Evolutionary conservation across 257 asterid genomes (phyloP), one percentile per base, ranked within the genome.

Genomic region (Solanum chiquidenum): DNA sequence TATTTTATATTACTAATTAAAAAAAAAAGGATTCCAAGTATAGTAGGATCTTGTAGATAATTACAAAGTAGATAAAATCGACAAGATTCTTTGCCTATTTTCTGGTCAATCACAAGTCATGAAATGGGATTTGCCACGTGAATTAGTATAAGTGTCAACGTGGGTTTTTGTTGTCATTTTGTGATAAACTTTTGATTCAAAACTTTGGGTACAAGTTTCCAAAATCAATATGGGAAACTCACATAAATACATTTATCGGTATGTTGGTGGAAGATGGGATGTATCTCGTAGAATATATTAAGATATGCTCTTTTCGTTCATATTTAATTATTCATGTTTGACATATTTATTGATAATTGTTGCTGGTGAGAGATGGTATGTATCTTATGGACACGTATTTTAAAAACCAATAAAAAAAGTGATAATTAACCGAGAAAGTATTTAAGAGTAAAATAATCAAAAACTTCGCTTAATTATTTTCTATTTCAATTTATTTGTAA

Each of bases 271-370:
- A 18, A 52, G 9, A 16, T 52, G 23, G 7, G 3, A 52, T 6
- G 9, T 16, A 52, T 52, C 3, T 52, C 9, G 3, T 52, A 6
- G 6, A 46, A 46, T 46, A 46, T 46, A 0, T 46, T 12, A 46
- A 1, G 55, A 5, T 0, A 46, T 52, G 3, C 1, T 2, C 3
- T 16, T 0, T 16, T 52, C 0, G 9, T 52, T 52, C 1, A 16
- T 49, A 49, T 49, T 0, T 49, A 14, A 2, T 0, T 49, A 5
- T 1, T 49, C 0, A 52, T 6, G 9, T 52, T 52, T 52, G 4
- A 52, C 1, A 16, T 0, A 16, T 0, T 12, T 16, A 52, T 52
- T 1, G 0, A 6, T 16, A 16, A 0, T 0, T 16, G 0, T 2
- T 52, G 0, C 1, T 52, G 3, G 0, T 52, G 62, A 2, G 23